Evolutionary conservation across 148 eudicot genomes (phyloP).

Genomic region (Fagopyrum esculentum): DNA sequence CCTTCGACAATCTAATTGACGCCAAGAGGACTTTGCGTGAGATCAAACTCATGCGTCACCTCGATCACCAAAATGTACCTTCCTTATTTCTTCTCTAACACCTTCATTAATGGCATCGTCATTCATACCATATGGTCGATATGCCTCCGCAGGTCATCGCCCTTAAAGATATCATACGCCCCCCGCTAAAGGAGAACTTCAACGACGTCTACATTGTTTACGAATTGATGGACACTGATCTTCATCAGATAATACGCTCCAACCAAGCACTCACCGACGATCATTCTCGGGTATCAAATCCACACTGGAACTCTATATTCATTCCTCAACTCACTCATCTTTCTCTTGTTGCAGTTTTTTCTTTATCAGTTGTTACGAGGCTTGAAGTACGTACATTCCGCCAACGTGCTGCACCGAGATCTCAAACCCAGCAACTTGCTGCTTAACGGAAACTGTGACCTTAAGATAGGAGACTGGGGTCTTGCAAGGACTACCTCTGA

Average conservation of each 20-base stretch:
- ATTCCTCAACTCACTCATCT: slow-evolving; percentile 19
- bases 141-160: slow-evolving; percentile 24
- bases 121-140: slow-evolving; percentile 8
- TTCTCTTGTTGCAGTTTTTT: slow-evolving; percentile 54
- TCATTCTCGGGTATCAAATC: slow-evolving; percentile 50
- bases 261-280: slow-evolving; percentile 54
- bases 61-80: slow-evolving; percentile 78
- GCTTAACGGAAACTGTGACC: slow-evolving; percentile 80
- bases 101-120: slow-evolving; percentile 10
- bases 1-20: slow-evolving; percentile 73
- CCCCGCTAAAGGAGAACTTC: slow-evolving; percentile 60
- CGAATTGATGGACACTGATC: slow-evolving; percentile 78
- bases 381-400: slow-evolving; percentile 82
- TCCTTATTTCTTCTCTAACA: background rate
- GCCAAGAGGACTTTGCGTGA: slow-evolving; percentile 84
- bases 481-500: slow-evolving; percentile 85
- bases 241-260: slow-evolving; percentile 64
- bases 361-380: slow-evolving; percentile 81
- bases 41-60: slow-evolving; percentile 74
- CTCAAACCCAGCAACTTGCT: slow-evolving; percentile 83
- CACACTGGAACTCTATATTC: slow-evolving; percentile 11
- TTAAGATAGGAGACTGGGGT: slow-evolving; percentile 84
- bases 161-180: slow-evolving; percentile 50
- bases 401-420: slow-evolving; percentile 79
- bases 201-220: slow-evolving; percentile 64